Evolutionary conservation across 1,139 yeast species (phyloP).

Genomic region (Candida sojae): DNA sequence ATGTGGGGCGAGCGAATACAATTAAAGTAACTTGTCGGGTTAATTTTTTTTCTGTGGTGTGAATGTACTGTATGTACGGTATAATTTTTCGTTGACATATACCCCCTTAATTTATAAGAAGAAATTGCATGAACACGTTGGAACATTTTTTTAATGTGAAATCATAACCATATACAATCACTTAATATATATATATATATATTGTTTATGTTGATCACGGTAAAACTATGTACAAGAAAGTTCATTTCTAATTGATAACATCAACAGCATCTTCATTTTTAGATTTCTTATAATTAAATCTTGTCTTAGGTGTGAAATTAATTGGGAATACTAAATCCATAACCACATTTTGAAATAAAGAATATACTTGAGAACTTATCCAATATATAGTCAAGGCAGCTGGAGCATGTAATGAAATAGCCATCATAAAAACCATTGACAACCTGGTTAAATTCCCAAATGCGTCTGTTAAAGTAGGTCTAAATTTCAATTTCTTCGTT

Average conservation of each 20-base stretch:
- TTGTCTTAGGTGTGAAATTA: conserved; percentile 46
- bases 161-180: too few species aligned
- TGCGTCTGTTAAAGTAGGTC: conserved; percentile 65
- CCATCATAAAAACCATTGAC: conserved; percentile 79
- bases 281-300: conserved; percentile 16
- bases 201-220: not conserved
- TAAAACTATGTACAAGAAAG: not conserved
- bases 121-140: too few species aligned
- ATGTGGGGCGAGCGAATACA: not conserved
- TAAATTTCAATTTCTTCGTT: conserved; percentile 37
- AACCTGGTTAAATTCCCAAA: conserved; percentile 67
- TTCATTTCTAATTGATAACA: conserved; percentile 1
- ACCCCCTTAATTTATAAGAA: too few species aligned
- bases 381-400: conserved; percentile 79
- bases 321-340: conserved; percentile 70
- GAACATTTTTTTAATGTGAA: too few species aligned
- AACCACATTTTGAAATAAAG: conserved; percentile 72
- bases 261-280: conserved; percentile 1
- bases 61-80: too few species aligned
- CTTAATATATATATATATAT: not conserved
- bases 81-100: too few species aligned
- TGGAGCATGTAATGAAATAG: conserved; percentile 84
- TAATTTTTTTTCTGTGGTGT: not conserved
- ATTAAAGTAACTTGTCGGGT: not conserved
- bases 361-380: conserved; percentile 80